phyloP scores from a whole-genome alignment of 1,284 basidiomycete genomes.

The Kwoniella shivajii region DNA sequence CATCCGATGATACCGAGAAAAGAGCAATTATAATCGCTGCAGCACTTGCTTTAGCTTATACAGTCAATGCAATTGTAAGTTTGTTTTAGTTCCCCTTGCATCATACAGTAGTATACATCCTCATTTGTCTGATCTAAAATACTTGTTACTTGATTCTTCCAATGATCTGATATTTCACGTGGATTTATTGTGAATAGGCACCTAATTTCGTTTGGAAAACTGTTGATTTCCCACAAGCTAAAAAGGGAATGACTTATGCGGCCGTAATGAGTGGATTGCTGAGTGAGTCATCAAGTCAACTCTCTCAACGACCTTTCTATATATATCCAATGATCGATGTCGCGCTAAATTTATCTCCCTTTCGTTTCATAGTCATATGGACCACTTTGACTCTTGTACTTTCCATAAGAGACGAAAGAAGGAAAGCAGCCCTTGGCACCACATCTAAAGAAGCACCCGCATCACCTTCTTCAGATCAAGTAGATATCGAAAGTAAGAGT shows the following conservation, averaged over 20 bases:
- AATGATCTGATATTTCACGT: background rate
- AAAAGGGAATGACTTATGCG: slow-evolving; percentile 31
- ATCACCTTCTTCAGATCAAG: too few species aligned
- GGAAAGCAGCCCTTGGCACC: too few species aligned
- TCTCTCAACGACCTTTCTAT: too few species aligned
- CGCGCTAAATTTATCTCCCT: too few species aligned
- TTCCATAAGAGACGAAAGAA: slow-evolving; percentile 16
- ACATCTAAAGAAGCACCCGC: too few species aligned
- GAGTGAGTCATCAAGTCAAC: background rate
- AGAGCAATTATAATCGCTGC: slow-evolving; percentile 37
- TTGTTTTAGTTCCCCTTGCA: too few species aligned
- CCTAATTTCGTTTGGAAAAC: slow-evolving; percentile 48
- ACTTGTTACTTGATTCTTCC: too few species aligned
- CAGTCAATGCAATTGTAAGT: slow-evolving; percentile 37
- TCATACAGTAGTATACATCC: too few species aligned
- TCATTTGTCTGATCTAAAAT: too few species aligned
- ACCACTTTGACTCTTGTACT: slow-evolving; percentile 21
- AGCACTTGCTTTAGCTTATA: slow-evolving; percentile 41
- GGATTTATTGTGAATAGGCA: background rate
- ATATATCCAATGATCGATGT: too few species aligned
- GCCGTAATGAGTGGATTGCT: slow-evolving; percentile 22
- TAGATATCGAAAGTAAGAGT: too few species aligned
- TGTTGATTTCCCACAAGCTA: slow-evolving; percentile 34
- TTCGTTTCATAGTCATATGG: slow-evolving; percentile 29
- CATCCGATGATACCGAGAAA: slow-evolving; percentile 35